Base-by-base conservation (phyloP, 1,284 basidiomycete genomes). In the Pseudozyma tsukubaensis region DNA sequence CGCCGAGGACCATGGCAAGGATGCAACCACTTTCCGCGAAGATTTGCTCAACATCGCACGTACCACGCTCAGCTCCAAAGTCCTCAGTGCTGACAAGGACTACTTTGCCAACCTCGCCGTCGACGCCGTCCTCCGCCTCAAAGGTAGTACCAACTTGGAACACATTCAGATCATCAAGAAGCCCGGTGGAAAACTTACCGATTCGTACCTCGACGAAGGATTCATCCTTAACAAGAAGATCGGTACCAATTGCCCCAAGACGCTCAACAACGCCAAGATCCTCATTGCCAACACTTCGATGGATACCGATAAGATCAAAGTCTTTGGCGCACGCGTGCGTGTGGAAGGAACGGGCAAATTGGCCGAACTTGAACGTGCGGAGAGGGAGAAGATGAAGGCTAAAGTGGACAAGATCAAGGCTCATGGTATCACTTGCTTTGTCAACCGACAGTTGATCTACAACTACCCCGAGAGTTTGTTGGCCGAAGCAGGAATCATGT, bases 131-230 rank as follows among this genome's bases (percentile, higher is more conserved):
- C 88, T 99, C 56, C 89, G 97, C 43, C 86, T 99, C 50, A 97
- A 96, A 88, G 94, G 94, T 32, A 96, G 94, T 39, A 96, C 94
- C 59, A 92, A 99, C 87, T 88, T 99, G 29, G 97, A 99, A 80
- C 95, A 99, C 85, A 98, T 99, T 76, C 97, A 99, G 86, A 92
- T 99, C 86, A 99, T 99, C 88, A 99, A 99, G 88, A 98, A 98
- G 87, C 92, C 94, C 39, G 97, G 97, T 64, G 97, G 97, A 66
- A 99, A 99, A 87, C 89, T 99, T 72, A 97, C 94, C 8, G 96
- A 99, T 83, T 97, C 94, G 16, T 99, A 99, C 87, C 90, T 99
- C 49, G 95, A 97, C 83, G 96, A 99, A 87, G 95, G 96, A 34
- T 99, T 99, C 87, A 99, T 99, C 83, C 90, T 99, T 50, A 94